Base-by-base conservation (phyloP, 805 yeast genomes). In the Candida gorgasii region DNA sequence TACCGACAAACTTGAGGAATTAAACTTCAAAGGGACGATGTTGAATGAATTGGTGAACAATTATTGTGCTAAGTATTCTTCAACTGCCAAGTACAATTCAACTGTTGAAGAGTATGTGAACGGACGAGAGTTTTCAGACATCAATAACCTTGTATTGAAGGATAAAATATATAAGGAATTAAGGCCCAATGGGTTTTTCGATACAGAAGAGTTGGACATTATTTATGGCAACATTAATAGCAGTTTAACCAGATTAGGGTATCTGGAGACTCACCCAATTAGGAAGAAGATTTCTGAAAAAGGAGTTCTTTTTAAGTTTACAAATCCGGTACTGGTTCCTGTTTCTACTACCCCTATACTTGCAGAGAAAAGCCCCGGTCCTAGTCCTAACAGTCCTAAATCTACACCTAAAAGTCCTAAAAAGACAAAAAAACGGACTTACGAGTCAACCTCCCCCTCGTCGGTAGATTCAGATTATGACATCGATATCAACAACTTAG, bases 251-350 rank as follows among this genome's bases (percentile, higher is more conserved):
- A 48, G 76, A 31, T 51, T 68, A 31, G 76, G 75, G 16, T 70
- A 55, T 44, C 66, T 63, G 55, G 72, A 65, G 29, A 66, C 74
- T 8, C 75, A 70, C 47, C 75, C 76, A 5, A 54, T 69, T 39
- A 51, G 76, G 29, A 62, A 53, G 42, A 66, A 64, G 44, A 56
- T 70, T 16, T 39, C 42, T 27, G 55, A 50, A 2, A 34, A 34
- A n/a, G 37, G 28, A 4, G 19, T 13, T 6, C 23, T 34, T n/a
- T 20, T 22, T 8, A 34, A 34, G 28, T 5, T 27, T 4, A 28
- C 36, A 8, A 29, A 13, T 15, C 8, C 34, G 8, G 14, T 39
- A 8, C 15, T 14, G 12, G 35, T 34, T 19, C 36, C 26, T 7
- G 22, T 37, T 11, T 36, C 46, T n/a, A 7, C 12, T 19, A 17